phyloP scores from a whole-genome alignment of 1,284 basidiomycete species.

The Agroathelia rolfsii region DNA sequence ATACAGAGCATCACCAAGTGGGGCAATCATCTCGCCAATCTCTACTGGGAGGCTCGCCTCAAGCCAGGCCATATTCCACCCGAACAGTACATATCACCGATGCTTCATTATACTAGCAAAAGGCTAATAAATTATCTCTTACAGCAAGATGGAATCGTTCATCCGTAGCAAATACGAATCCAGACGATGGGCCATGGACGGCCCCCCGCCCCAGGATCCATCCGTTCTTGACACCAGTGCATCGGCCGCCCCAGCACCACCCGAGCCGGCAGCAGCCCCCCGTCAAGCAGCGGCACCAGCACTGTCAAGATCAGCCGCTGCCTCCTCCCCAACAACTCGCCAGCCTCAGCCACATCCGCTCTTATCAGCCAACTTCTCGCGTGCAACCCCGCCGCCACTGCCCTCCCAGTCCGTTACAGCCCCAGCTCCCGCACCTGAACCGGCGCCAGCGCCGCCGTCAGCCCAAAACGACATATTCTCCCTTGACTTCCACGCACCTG shows the following conservation, averaged over 20 bases:
- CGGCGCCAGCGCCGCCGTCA: slow-evolving; percentile 13
- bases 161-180: slow-evolving; percentile 97
- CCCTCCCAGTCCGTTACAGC: slow-evolving; percentile 15
- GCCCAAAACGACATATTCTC: slow-evolving; percentile 66
- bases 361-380: slow-evolving; percentile 29
- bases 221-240: slow-evolving; percentile 57
- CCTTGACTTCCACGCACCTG: slow-evolving; percentile 70
- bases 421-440: slow-evolving; percentile 16
- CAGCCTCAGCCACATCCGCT: slow-evolving; percentile 47
- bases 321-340: slow-evolving; percentile 27
- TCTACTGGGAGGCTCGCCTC: slow-evolving; percentile 97
- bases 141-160: slow-evolving; percentile 95
- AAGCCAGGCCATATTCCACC: slow-evolving; percentile 88
- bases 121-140: slow-evolving; percentile 3
- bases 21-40: slow-evolving; percentile 88
- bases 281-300: slow-evolving; percentile 23
- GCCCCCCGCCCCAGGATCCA: slow-evolving; percentile 77
- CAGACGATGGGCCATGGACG: slow-evolving; percentile 86
- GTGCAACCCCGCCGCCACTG: slow-evolving; percentile 10
- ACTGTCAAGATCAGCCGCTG: slow-evolving; percentile 16
- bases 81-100: slow-evolving; percentile 68
- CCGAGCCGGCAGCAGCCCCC: slow-evolving; percentile 18
- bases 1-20: slow-evolving; percentile 81
- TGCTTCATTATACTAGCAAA: slow-evolving; percentile 3
- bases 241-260: slow-evolving; percentile 14